Evolutionary conservation across 2,329 filamentous ascomycete species (phyloP).

Genomic region (Colletotrichum coccodes): DNA sequence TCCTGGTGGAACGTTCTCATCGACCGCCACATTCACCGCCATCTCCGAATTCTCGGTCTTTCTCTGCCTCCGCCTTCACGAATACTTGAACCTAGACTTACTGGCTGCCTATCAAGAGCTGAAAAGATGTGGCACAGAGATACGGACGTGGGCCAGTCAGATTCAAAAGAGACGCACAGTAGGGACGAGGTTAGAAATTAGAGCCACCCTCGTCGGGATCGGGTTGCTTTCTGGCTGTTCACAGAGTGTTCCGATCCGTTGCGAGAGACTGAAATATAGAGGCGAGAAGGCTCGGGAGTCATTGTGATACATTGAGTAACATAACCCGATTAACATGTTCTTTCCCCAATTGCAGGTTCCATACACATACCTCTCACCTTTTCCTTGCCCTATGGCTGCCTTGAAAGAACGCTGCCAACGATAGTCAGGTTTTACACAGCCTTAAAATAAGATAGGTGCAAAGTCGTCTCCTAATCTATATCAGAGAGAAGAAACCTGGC

Average conservation of each 20-base stretch:
- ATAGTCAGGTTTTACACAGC: not conserved
- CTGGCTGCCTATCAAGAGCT: not conserved
- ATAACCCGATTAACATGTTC: slow-evolving; percentile 10
- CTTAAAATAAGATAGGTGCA: not conserved
- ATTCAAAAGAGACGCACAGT: not conserved
- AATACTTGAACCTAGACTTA: not conserved
- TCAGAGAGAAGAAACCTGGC: slow-evolving; percentile 20
- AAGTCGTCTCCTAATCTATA: slow-evolving; percentile 1
- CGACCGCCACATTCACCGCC: slow-evolving; percentile 17
- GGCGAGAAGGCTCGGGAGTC: slow-evolving; percentile 4
- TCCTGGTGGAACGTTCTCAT: not conserved
- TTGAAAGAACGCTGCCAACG: not conserved
- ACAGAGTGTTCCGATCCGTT: not conserved
- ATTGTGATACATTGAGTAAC: not conserved
- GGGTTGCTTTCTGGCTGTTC: not conserved
- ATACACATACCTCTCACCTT: not conserved
- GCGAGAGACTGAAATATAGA: slow-evolving; percentile 1
- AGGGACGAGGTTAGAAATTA: not conserved
- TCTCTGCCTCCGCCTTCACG: not conserved
- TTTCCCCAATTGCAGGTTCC: slow-evolving; percentile 18
- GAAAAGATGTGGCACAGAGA: slow-evolving; percentile 2
- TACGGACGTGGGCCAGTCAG: not conserved
- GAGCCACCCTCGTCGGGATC: not conserved
- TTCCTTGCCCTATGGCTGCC: not conserved
- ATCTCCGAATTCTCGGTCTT: not conserved